These are phyloP conservation scores for Boletellus ananas DNA, from an alignment of 768 basidiomycete genomes.

Conservation along the genomic window DNA sequence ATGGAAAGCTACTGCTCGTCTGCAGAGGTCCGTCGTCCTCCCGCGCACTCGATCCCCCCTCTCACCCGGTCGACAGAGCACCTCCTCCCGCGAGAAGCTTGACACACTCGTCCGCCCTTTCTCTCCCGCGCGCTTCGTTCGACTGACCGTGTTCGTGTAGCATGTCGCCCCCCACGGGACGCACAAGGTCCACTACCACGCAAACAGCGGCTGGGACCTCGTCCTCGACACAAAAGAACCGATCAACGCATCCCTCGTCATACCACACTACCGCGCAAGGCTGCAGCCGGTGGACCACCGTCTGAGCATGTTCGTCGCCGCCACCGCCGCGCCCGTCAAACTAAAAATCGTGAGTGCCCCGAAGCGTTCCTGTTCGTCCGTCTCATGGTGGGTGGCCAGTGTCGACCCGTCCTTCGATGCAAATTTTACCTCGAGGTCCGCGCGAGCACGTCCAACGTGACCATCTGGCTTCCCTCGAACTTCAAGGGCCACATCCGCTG, in stretches of 20 bases:
- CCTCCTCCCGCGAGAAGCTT: constrained; percentile 17
- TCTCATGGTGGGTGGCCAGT: constrained; percentile 37
- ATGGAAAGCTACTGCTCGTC: constrained; percentile 29
- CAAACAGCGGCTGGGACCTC: constrained; percentile 64
- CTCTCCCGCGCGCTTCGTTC: not conserved
- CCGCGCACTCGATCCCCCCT: not conserved
- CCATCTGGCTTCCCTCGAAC: constrained; percentile 75
- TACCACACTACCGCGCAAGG: constrained; percentile 77
- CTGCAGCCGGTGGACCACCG: constrained; percentile 70
- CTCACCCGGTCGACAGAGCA: constrained; percentile 23
- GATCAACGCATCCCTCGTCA: constrained; percentile 62
- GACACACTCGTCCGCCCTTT: constrained; percentile 12
- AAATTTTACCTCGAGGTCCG: constrained; percentile 64
- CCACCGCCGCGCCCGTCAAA: constrained; percentile 52
- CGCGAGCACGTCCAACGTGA: constrained; percentile 64
- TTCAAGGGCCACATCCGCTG: constrained; percentile 66
- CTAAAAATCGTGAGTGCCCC: constrained; percentile 63
- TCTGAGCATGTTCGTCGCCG: constrained; percentile 63
- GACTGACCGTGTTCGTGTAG: constrained; percentile 13
- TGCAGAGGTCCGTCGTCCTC: constrained; percentile 22
- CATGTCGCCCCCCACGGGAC: constrained; percentile 41
- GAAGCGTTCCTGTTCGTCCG: not conserved
- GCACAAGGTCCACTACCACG: constrained; percentile 62
- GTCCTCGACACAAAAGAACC: constrained; percentile 50
- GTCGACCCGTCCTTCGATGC: constrained; percentile 50